Conservation (phyloP, 2,329 filamentous ascomycete species). For the Rhynchosporium graminicola region DNA sequence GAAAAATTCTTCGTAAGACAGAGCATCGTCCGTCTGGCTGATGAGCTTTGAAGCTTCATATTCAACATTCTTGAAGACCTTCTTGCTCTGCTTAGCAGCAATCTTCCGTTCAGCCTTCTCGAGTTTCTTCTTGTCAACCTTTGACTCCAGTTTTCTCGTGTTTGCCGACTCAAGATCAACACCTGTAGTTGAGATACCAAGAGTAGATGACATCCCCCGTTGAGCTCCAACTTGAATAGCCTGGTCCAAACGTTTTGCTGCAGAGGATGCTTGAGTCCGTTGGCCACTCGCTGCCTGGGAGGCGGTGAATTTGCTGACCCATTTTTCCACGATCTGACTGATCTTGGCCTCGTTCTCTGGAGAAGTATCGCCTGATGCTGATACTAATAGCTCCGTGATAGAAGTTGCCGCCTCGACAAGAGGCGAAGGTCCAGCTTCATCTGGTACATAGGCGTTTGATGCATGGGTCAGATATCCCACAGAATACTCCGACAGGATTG, state of each 20-base stretch:
- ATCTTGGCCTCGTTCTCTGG: slow-evolving; percentile 74
- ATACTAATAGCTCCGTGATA: slow-evolving; percentile 86
- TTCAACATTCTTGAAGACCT: slow-evolving; percentile 96
- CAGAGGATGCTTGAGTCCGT: slow-evolving; percentile 68
- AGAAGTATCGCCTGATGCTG: slow-evolving; percentile 84
- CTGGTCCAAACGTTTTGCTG: slow-evolving; percentile 85
- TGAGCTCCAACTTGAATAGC: slow-evolving; percentile 92
- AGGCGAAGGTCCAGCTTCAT: slow-evolving; percentile 72
- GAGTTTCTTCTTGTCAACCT: slow-evolving; percentile 97
- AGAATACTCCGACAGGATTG: slow-evolving; percentile 86
- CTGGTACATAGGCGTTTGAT: slow-evolving; percentile 76
- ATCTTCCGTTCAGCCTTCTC: slow-evolving; percentile 99
- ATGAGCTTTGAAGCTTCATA: slow-evolving; percentile 93
- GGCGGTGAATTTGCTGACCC: slow-evolving; percentile 78
- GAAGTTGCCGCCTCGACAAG: slow-evolving; percentile 80
- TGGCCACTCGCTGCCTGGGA: slow-evolving; percentile 63
- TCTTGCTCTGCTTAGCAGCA: slow-evolving; percentile 97
- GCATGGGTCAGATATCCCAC: slow-evolving; percentile 94
- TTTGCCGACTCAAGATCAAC: slow-evolving; percentile 96
- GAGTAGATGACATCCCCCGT: slow-evolving; percentile 92
- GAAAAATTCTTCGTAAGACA: slow-evolving; percentile 99
- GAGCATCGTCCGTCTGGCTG: slow-evolving; percentile 75
- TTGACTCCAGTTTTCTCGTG: slow-evolving; percentile 90
- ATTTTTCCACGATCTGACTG: slow-evolving; percentile 82
- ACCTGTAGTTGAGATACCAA: slow-evolving; percentile 79